phyloP scores from a whole-genome alignment of 2,329 filamentous ascomycete genomes.

The Lithohypha guttulata region DNA sequence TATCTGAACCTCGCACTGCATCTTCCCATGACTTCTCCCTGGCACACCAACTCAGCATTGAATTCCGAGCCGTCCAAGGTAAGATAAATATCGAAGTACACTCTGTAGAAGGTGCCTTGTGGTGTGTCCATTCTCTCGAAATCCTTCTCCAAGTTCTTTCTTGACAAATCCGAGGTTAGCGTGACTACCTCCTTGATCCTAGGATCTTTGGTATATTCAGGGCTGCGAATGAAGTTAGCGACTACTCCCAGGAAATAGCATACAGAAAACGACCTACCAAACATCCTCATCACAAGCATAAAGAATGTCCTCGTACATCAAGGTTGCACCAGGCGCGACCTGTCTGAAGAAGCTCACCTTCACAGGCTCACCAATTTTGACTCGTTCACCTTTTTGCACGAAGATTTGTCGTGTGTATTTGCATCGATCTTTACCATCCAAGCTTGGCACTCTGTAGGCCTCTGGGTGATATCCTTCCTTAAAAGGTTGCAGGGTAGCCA shows the following conservation, averaged over 20 bases:
- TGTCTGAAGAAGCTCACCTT: constrained; percentile 98
- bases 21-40: constrained; percentile 96
- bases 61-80: constrained; percentile 96
- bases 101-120: constrained; percentile 87
- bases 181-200: constrained; percentile 99
- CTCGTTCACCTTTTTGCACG: constrained; percentile 94
- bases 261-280: constrained; percentile 30
- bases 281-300: constrained; percentile 98
- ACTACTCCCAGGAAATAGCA: neutral
- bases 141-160: constrained; percentile 98
- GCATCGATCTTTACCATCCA: constrained; percentile 95
- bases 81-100: constrained; percentile 62
- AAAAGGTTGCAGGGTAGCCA: constrained; percentile 97
- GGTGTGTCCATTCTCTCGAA: constrained; percentile 99
- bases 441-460: constrained; percentile 89
- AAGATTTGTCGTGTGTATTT: constrained; percentile 98
- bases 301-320: constrained; percentile 98
- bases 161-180: constrained; percentile 87
- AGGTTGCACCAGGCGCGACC: constrained; percentile 87
- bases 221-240: constrained; percentile 28
- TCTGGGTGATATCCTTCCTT: constrained; percentile 98
- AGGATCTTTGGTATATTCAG: constrained; percentile 97
- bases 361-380: constrained; percentile 98
- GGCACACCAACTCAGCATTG: constrained; percentile 96
- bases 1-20: constrained; percentile 81